Evolutionary conservation across 805 yeast genomes (phyloP), one percentile per base, ranked within the genome.

Genomic region (Barnettozyma wickerhamii): DNA sequence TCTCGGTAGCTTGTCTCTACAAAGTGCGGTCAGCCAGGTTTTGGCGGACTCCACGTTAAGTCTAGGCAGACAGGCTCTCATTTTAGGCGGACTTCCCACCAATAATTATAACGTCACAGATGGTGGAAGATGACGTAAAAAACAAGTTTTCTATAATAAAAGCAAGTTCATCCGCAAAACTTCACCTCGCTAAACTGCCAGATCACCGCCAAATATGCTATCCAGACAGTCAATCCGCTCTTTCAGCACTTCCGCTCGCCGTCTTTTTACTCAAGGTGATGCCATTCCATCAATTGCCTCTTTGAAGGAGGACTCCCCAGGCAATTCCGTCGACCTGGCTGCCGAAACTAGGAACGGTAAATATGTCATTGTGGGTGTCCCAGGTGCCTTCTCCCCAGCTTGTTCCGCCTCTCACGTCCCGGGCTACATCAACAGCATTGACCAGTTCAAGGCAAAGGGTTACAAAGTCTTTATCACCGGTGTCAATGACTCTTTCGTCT

Each of bases 401-500:
- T 86, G 95, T 61, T 71, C 86, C 26, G 78, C 80, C 19, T 60
- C 71, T 21, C 90, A 82, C 55, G 73, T 85, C 35, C 93, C 95
- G 3, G 88, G 85, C n/a, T 86, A 74, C 62, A 55, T 86, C 54
- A 64, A 67, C 44, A 61, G 71, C 33, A 61, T 74, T 43, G 57
- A 69, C 6, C 68, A 72, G 26, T 75, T 88, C 55, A 66, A 73
- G 46, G 69, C 68, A 21, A 81, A 83, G 63, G 95, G 95, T n/a
- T 71, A 76, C 63, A 64, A 76, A 34, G 62, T 88, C 38, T 78
- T 71, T 53, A 77, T 89, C 32, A 76, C 89, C 27, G 72, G 93
- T 15, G 95, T 86, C 36, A 89, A 89, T 62, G 96, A 89, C 59
- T 75, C 93, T 3, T 89, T 89, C 61, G 96, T 88, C 37, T 77